These are phyloP conservation scores for Colletotrichum neosansevieriae DNA, from an alignment of 2,329 filamentous ascomycete genomes.

Conservation along the genomic window DNA sequence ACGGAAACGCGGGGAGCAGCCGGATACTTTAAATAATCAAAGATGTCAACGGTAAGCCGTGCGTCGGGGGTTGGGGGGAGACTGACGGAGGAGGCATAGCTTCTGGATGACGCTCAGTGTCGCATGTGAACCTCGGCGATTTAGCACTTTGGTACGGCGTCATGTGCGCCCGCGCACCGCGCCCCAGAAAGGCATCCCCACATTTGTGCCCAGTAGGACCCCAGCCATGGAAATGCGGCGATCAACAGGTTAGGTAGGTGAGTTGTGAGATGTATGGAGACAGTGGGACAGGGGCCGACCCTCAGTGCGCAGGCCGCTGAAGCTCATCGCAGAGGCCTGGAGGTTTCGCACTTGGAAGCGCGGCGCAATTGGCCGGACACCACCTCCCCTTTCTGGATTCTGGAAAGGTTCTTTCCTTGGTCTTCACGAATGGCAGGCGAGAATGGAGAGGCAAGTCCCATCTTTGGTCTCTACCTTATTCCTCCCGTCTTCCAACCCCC, in stretches of 20 bases:
- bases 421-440: not conserved
- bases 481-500: too few relatives aligned
- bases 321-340: not conserved
- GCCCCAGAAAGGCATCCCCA: slow-evolving; percentile 8
- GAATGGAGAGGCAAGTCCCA: not conserved
- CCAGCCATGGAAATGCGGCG: slow-evolving; percentile 4
- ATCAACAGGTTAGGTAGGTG: not conserved
- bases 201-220: slow-evolving; percentile 8
- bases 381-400: slow-evolving; percentile 6
- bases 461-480: not conserved
- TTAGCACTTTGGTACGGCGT: slow-evolving; percentile 32
- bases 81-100: slow-evolving; percentile 32
- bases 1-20: slow-evolving; percentile 23
- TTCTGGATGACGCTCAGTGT: slow-evolving; percentile 37
- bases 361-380: not conserved
- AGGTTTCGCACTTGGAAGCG: not conserved
- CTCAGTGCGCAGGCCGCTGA: not conserved
- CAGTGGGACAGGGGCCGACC: not conserved
- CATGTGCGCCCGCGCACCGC: slow-evolving; percentile 31
- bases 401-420: slow-evolving; percentile 17
- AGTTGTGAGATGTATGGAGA: not conserved
- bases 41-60: slow-evolving; percentile 32
- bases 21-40: slow-evolving; percentile 37
- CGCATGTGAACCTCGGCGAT: slow-evolving; percentile 43
- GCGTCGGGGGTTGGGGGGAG: slow-evolving; percentile 29